phyloP scores from a whole-genome alignment of 2,329 filamentous ascomycete species.

The Graphium sp. region DNA sequence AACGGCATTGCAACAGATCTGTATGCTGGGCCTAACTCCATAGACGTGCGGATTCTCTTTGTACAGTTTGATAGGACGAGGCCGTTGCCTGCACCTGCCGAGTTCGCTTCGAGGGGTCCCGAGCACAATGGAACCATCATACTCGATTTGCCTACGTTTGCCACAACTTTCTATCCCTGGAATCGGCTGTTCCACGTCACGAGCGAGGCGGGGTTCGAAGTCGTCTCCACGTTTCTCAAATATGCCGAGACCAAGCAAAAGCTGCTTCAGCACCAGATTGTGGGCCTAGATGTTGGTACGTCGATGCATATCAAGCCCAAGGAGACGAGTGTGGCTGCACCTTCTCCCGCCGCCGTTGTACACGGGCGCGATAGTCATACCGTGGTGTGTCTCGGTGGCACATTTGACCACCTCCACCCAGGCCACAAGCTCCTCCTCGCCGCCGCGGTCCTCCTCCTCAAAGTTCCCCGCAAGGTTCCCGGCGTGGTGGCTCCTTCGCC shows the following conservation, averaged over 20 bases:
- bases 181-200: slow-evolving; percentile 46
- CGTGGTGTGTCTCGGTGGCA: slow-evolving; percentile 67
- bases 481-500: slow-evolving; percentile 16
- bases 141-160: slow-evolving; percentile 32
- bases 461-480: slow-evolving; percentile 27
- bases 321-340: too few species aligned
- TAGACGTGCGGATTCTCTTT: slow-evolving; percentile 62
- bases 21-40: slow-evolving; percentile 37
- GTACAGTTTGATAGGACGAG: slow-evolving; percentile 39
- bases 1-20: slow-evolving; percentile 42
- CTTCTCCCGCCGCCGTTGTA: background rate
- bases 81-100: slow-evolving; percentile 12
- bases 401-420: slow-evolving; percentile 89
- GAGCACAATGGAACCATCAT: slow-evolving; percentile 27
- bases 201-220: slow-evolving; percentile 42
- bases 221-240: slow-evolving; percentile 32
- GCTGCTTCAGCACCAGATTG: slow-evolving; percentile 30
- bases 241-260: slow-evolving; percentile 27
- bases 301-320: background rate
- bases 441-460: slow-evolving; percentile 60
- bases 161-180: slow-evolving; percentile 41
- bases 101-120: slow-evolving; percentile 17
- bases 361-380: background rate
- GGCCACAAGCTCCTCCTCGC: slow-evolving; percentile 93
- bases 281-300: slow-evolving; percentile 34